These are phyloP conservation scores for Aspergillus alliaceus DNA, from an alignment of 2,329 filamentous ascomycete species.

Conservation along the genomic window DNA sequence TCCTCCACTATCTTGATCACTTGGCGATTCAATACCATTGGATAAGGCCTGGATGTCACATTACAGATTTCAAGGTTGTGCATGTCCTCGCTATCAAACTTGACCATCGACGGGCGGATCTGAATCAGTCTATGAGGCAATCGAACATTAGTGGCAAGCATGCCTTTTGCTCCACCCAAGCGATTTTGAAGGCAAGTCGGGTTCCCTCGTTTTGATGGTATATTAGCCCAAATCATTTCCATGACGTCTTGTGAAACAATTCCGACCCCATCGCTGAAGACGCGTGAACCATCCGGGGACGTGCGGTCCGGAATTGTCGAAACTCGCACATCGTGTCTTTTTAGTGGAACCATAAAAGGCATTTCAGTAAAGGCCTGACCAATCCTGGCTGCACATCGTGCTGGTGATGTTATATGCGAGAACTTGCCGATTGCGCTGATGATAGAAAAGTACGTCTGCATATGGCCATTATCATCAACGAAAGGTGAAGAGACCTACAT, in stretches of 20 bases:
- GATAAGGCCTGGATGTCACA: slow-evolving; percentile 64
- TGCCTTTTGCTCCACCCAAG: slow-evolving; percentile 72
- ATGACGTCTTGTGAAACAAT: slow-evolving; percentile 65
- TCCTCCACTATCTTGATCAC: slow-evolving; percentile 87
- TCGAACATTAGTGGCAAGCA: slow-evolving; percentile 68
- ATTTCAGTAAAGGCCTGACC: slow-evolving; percentile 74
- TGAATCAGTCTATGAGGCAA: slow-evolving; percentile 59
- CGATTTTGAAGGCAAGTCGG: slow-evolving; percentile 75
- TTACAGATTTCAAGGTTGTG: slow-evolving; percentile 42
- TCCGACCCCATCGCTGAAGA: slow-evolving; percentile 79
- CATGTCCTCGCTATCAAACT: slow-evolving; percentile 65
- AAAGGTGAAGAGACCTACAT: slow-evolving; percentile 49
- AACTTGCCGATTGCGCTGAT: slow-evolving; percentile 53
- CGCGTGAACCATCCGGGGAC: slow-evolving; percentile 45
- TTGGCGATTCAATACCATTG: slow-evolving; percentile 72
- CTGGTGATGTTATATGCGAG: slow-evolving; percentile 51
- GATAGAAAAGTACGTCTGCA: slow-evolving; percentile 38
- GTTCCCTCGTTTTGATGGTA: slow-evolving; percentile 48
- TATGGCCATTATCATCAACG: slow-evolving; percentile 27
- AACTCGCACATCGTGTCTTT: slow-evolving; percentile 16
- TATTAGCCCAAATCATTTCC: slow-evolving; percentile 55
- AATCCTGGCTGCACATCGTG: slow-evolving; percentile 60
- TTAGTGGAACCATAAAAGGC: slow-evolving; percentile 58
- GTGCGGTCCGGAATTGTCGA: slow-evolving; percentile 25
- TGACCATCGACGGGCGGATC: slow-evolving; percentile 74